A percentile compares a stretch with the other conserved stretches of the same genome.
phyloP scores from a whole-genome alignment of 2,329 filamentous ascomycete genomes.

The Didymella pinodella region DNA sequence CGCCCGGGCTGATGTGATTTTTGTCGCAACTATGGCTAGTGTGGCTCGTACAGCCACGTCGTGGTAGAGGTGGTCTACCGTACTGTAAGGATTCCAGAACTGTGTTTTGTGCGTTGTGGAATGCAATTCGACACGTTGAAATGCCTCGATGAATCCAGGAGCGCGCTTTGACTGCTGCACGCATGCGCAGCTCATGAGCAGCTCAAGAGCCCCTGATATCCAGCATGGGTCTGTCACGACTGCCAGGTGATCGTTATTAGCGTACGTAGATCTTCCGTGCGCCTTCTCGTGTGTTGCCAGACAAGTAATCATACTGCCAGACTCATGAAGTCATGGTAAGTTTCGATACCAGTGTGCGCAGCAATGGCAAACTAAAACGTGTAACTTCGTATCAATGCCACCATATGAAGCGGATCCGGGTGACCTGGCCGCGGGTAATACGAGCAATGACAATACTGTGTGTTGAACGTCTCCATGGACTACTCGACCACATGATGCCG shows the following conservation, averaged over 20 bases:
- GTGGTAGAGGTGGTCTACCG: not conserved
- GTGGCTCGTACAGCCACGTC: not conserved
- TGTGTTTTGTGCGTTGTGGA: not conserved
- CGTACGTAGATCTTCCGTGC: constrained; percentile 2
- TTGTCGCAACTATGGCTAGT: not conserved
- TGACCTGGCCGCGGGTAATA: constrained; percentile 5
- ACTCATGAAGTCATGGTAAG: not conserved
- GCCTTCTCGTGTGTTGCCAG: not conserved
- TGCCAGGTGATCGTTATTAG: not conserved
- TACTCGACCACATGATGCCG: constrained; percentile 3
- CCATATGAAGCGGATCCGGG: not conserved
- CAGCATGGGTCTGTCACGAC: constrained; percentile 7
- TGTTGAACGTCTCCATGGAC: not conserved
- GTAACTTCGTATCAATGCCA: constrained; percentile 1
- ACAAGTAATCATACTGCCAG: not conserved
- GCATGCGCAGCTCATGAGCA: not conserved
- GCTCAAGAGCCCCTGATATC: not conserved
- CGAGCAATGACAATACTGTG: constrained; percentile 4
- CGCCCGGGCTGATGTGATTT: constrained; percentile 15
- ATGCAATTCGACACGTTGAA: not conserved
- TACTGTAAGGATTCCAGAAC: not conserved
- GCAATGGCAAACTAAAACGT: not conserved
- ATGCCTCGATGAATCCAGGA: not conserved
- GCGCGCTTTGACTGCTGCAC: not conserved
- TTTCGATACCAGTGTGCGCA: not conserved